Evolutionary conservation across 164 flowering plant genomes (phyloP).

Genomic region (Akebia trifoliata): DNA sequence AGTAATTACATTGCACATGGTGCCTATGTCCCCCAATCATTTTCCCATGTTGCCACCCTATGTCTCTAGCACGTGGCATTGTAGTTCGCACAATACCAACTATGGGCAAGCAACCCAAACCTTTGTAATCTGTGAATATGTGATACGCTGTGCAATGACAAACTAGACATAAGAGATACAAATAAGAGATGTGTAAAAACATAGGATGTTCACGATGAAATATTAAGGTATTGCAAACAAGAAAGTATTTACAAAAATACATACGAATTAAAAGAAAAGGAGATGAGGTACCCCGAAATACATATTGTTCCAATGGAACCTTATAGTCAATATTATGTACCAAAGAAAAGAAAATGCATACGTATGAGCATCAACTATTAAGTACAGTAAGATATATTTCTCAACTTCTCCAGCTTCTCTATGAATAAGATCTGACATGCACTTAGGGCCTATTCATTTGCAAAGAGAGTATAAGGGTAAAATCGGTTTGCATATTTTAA

Average conservation of each 20-base stretch:
- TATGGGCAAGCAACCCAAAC: slow-evolving; percentile 3
- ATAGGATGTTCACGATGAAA: too few species aligned
- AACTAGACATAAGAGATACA: not conserved
- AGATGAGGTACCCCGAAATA: too few species aligned
- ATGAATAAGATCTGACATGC: not conserved
- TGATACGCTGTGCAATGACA: slow-evolving; percentile 4
- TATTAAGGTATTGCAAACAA: too few species aligned
- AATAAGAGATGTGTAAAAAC: not conserved
- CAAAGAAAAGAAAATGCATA: too few species aligned
- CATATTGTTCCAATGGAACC: too few species aligned
- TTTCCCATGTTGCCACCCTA: slow-evolving; percentile 37
- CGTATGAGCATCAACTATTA: too few species aligned
- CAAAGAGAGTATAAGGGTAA: not conserved
- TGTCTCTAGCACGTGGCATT: slow-evolving; percentile 36
- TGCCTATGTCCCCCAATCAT: slow-evolving; percentile 39
- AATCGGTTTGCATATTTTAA: not conserved
- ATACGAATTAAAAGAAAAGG: too few species aligned
- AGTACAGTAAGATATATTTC: too few species aligned
- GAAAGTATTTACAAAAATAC: too few species aligned
- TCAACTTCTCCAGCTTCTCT: not conserved
- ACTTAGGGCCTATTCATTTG: not conserved
- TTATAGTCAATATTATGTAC: too few species aligned
- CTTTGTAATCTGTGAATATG: not conserved
- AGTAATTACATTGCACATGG: slow-evolving; percentile 33
- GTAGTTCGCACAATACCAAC: not conserved